These are phyloP conservation scores for Tricholoma sp. DNA, from an alignment of 768 basidiomycete genomes.

Conservation along the genomic window DNA sequence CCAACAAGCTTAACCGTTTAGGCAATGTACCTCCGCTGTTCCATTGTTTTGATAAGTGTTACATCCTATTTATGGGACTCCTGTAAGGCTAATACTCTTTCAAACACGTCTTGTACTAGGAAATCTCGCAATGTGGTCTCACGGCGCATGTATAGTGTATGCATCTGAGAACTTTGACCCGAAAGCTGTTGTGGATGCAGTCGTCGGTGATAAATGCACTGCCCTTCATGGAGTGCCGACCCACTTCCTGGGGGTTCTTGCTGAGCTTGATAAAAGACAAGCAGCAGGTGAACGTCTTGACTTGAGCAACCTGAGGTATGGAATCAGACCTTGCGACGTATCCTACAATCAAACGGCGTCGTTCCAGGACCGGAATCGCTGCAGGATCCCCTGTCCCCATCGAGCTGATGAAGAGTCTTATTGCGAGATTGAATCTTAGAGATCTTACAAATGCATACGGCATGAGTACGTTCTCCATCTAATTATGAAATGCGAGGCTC, in stretches of 20 bases:
- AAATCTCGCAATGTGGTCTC: slow-evolving; percentile 73
- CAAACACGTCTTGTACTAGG: slow-evolving; percentile 70
- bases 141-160: slow-evolving; percentile 72
- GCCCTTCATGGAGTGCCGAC: slow-evolving; percentile 84
- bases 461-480: slow-evolving; percentile 59
- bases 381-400: slow-evolving; percentile 78
- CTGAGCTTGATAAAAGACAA: slow-evolving; percentile 56
- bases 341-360: background rate
- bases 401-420: slow-evolving; percentile 71
- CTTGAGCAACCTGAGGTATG: slow-evolving; percentile 50
- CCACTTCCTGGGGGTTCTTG: slow-evolving; percentile 72
- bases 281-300: slow-evolving; percentile 42
- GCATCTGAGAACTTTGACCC: slow-evolving; percentile 64
- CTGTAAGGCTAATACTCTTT: slow-evolving; percentile 3
- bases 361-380: slow-evolving; percentile 70
- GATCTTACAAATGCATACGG: slow-evolving; percentile 80
- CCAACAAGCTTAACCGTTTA: slow-evolving; percentile 18
- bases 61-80: slow-evolving; percentile 4
- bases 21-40: slow-evolving; percentile 83
- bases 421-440: slow-evolving; percentile 56
- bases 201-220: slow-evolving; percentile 67
- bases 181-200: slow-evolving; percentile 59
- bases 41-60: slow-evolving; percentile 83
- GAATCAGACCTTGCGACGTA: background rate
- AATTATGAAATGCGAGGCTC: background rate